Evolutionary conservation across 2,329 filamentous ascomycete genomes (phyloP).

Genomic region (Colletotrichum sp.): DNA sequence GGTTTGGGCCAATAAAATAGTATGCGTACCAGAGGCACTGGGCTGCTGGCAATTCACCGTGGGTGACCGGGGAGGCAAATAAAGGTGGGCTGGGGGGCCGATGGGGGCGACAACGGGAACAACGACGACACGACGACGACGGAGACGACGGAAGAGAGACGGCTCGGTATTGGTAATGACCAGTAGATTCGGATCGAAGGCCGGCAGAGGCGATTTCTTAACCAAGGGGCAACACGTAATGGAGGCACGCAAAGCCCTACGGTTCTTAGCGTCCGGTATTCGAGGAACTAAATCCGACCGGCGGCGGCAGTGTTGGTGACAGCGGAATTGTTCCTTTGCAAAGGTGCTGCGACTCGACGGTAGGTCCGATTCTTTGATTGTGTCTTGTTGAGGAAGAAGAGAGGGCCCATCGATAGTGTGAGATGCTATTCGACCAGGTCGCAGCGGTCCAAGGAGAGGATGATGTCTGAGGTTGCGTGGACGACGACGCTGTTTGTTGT

Average conservation of each 20-base stretch:
- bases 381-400: not conserved
- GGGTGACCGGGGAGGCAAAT: slow-evolving; percentile 13
- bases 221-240: not conserved
- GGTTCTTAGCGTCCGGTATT: not conserved
- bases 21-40: not conserved
- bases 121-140: not conserved
- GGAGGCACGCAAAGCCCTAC: not conserved
- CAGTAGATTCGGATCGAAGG: slow-evolving; percentile 1
- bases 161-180: slow-evolving; percentile 17
- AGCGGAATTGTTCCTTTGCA: not conserved
- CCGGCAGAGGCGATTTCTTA: not conserved
- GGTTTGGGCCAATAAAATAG: not conserved
- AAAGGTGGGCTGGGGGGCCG: slow-evolving; percentile 9
- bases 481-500: slow-evolving; percentile 1
- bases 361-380: not conserved
- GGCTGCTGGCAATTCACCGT: not conserved
- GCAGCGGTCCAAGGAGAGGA: not conserved
- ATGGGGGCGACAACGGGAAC: slow-evolving; percentile 3
- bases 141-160: not conserved
- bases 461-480: not conserved
- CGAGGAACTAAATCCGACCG: slow-evolving; percentile 3
- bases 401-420: not conserved
- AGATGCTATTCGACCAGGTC: not conserved
- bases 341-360: not conserved
- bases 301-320: slow-evolving; percentile 1